phyloP scores from a whole-genome alignment of 306 rosid species.

The Biancaea sappan region DNA sequence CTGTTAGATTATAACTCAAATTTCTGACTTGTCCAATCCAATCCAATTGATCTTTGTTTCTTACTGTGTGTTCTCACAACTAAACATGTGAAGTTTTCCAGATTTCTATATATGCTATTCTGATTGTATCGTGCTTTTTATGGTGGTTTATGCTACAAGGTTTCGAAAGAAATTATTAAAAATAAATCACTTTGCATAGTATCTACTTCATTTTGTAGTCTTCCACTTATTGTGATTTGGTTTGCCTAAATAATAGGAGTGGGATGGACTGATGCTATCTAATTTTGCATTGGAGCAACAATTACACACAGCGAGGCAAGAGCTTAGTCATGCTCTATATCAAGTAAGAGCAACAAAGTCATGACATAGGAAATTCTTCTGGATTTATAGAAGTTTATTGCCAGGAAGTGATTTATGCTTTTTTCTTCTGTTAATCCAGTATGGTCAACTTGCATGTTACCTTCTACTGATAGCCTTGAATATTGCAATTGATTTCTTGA shows the following conservation, averaged over 20 bases:
- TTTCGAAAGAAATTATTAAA: not conserved
- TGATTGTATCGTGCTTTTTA: not conserved
- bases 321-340: slow-evolving; percentile 20
- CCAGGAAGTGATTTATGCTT: slow-evolving; percentile 4
- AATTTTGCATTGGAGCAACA: slow-evolving; percentile 24
- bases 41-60: not conserved
- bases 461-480: not conserved
- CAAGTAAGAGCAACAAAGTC: not conserved
- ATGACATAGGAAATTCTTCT: not conserved
- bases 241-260: slow-evolving; percentile 8
- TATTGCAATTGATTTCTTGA: not conserved
- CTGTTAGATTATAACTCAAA: not conserved
- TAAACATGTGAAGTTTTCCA: not conserved
- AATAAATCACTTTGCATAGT: not conserved
- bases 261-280: slow-evolving; percentile 18
- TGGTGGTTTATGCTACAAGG: not conserved
- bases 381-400: not conserved
- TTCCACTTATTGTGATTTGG: not conserved
- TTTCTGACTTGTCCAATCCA: not conserved
- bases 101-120: not conserved
- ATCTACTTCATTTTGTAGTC: not conserved
- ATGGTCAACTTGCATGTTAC: not conserved
- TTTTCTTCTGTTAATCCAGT: not conserved
- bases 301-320: slow-evolving; percentile 26
- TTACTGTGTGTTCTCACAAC: not conserved